phyloP scores from a whole-genome alignment of 1,284 basidiomycete genomes.

The Sphaerobolus stellatus region DNA sequence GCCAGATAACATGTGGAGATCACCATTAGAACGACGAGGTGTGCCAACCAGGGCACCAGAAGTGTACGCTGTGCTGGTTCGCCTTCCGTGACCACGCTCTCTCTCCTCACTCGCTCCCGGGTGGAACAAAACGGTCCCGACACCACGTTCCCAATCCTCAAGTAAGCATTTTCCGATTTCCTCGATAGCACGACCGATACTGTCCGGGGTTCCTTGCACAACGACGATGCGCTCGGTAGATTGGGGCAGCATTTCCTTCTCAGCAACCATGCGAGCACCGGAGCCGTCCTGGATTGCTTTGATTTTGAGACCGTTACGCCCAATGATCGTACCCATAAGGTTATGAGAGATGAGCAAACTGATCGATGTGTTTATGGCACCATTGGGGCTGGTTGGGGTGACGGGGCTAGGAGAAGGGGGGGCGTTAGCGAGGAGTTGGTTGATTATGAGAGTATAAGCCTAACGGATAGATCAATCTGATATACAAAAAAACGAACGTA shows the following conservation, averaged over 20 bases:
- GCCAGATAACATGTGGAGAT: slow-evolving; percentile 22
- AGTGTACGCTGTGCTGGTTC: slow-evolving; percentile 42
- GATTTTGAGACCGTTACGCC: slow-evolving; percentile 96
- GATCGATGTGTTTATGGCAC: slow-evolving; percentile 82
- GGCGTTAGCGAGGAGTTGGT: slow-evolving; percentile 78
- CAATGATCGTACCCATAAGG: slow-evolving; percentile 99
- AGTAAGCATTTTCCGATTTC: slow-evolving; percentile 95
- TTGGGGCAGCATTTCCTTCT: slow-evolving; percentile 98
- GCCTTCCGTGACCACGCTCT: slow-evolving; percentile 34
- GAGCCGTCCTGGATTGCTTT: slow-evolving; percentile 99
- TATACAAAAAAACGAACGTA: slow-evolving; percentile 4
- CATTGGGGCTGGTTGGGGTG: slow-evolving; percentile 55
- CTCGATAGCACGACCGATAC: slow-evolving; percentile 87
- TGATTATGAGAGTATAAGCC: slow-evolving; percentile 95
- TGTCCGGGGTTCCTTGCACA: slow-evolving; percentile 89
- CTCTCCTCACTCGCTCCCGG: slow-evolving; percentile 83
- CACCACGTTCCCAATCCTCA: slow-evolving; percentile 94
- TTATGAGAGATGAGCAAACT: slow-evolving; percentile 97
- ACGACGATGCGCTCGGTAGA: slow-evolving; percentile 98
- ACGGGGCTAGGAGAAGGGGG: slow-evolving; percentile 67
- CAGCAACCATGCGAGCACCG: slow-evolving; percentile 96
- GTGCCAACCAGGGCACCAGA: slow-evolving; percentile 41
- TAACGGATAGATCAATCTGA: slow-evolving; percentile 31
- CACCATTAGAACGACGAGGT: slow-evolving; percentile 59
- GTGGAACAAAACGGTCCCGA: slow-evolving; percentile 94